These are phyloP conservation scores for Fraxinus velutina DNA, from an alignment of 305 asterid species.

Conservation along the genomic window DNA sequence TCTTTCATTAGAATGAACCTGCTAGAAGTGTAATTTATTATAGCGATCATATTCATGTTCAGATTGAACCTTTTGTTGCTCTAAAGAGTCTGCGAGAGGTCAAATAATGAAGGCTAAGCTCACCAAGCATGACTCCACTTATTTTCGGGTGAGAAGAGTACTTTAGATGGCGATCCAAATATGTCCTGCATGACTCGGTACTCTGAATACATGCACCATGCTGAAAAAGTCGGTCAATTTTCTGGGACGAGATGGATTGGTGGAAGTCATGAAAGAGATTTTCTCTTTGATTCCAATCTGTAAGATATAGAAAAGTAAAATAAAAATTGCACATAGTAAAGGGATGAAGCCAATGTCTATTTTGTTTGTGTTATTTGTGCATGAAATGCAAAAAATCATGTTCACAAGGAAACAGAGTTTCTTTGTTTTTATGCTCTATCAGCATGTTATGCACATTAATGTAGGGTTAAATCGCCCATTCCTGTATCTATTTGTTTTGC, in stretches of 20 bases:
- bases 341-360: neutral
- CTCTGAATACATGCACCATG: neutral
- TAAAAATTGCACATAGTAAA: neutral
- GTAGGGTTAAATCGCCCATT: constrained; percentile 12
- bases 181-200: neutral
- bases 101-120: neutral
- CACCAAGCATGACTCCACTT: neutral
- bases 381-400: neutral
- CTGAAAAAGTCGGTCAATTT: neutral
- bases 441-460: neutral
- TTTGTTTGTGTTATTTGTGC: neutral
- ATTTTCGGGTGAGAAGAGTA: neutral
- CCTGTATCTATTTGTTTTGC: neutral
- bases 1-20: neutral
- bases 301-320: neutral
- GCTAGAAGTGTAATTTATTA: neutral
- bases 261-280: neutral
- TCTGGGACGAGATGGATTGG: neutral
- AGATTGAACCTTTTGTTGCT: neutral
- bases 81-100: neutral
- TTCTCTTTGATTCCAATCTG: neutral
- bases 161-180: neutral
- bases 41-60: neutral
- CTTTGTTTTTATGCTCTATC: neutral
- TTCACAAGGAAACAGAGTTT: neutral